Percentiles rank a stretch among this genome's conserved stretches.
phyloP scores from a whole-genome alignment of 805 yeast species.

The Metschnikowia borealis region DNA sequence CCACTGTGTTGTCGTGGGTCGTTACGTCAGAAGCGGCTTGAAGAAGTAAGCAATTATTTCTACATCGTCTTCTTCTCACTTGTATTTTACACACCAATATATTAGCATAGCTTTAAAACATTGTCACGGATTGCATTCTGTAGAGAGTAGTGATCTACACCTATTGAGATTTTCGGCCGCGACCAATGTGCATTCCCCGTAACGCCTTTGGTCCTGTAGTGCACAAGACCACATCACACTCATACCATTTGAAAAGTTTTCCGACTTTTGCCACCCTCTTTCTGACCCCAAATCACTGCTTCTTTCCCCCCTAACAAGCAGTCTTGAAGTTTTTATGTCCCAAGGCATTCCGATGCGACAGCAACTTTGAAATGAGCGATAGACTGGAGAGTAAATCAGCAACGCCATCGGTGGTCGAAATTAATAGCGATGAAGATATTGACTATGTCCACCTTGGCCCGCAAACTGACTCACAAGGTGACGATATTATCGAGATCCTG shows the following conservation, averaged over 20 bases:
- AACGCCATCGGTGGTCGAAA: slow-evolving; percentile 14
- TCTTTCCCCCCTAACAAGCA: not conserved
- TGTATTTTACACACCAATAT: slow-evolving; percentile 13
- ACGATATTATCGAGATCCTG: slow-evolving; percentile 11
- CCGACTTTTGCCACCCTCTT: not conserved
- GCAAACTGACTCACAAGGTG: slow-evolving; percentile 2
- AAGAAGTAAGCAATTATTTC: slow-evolving; percentile 34
- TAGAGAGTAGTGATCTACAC: not conserved
- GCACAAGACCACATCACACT: not conserved
- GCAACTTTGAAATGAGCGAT: slow-evolving; percentile 10
- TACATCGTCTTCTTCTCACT: slow-evolving; percentile 8
- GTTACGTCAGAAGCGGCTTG: slow-evolving; percentile 87
- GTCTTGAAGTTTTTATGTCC: not conserved
- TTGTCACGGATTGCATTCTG: slow-evolving; percentile 3
- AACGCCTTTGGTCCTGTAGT: not conserved
- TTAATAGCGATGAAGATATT: slow-evolving; percentile 13
- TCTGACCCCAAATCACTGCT: not conserved
- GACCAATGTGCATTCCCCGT: slow-evolving; percentile 1
- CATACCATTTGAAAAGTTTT: not conserved
- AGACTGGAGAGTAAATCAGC: slow-evolving; percentile 7
- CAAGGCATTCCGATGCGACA: not conserved
- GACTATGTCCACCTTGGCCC: not conserved
- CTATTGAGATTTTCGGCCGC: not conserved
- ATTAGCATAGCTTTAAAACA: slow-evolving; percentile 14
- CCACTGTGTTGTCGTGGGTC: slow-evolving; percentile 98